Evolutionary conservation across 2,329 filamentous ascomycete genomes (phyloP).

Genomic region (Fusarium sarcochroum): DNA sequence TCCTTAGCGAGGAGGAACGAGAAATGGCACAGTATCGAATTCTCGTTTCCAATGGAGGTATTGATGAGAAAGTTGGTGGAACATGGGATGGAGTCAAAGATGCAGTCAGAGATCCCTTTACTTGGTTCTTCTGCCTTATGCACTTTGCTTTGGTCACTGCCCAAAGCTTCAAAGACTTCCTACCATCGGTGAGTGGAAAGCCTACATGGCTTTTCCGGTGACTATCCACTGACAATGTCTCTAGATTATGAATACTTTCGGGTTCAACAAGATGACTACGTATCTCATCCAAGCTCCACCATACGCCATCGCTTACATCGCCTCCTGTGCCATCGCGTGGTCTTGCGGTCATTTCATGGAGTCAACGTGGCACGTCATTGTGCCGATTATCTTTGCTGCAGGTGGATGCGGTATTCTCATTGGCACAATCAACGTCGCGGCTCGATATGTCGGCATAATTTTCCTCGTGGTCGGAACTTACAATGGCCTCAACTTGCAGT

Average conservation of each 20-base stretch:
- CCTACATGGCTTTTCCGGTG: background rate
- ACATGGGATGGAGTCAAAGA: conserved; percentile 56
- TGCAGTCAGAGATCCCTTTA: conserved; percentile 55
- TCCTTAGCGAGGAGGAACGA: conserved; percentile 55
- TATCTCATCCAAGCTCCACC: conserved; percentile 60
- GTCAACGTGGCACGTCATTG: conserved; percentile 58
- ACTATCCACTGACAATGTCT: background rate
- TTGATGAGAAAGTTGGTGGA: conserved; percentile 55
- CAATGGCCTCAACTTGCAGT: conserved; percentile 58
- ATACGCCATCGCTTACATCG: conserved; percentile 59
- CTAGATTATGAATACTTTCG: conserved; percentile 51
- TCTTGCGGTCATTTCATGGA: conserved; percentile 56
- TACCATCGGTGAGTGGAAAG: conserved; percentile 53
- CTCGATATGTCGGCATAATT: conserved; percentile 60
- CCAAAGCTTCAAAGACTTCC: conserved; percentile 59
- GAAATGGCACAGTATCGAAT: conserved; percentile 57
- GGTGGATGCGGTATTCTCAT: conserved; percentile 60
- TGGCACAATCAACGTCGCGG: conserved; percentile 57
- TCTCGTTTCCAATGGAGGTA: conserved; percentile 54
- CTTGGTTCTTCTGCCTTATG: conserved; percentile 56
- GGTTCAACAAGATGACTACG: conserved; percentile 51
- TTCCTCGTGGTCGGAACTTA: conserved; percentile 57
- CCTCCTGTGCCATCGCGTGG: conserved; percentile 56
- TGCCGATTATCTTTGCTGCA: conserved; percentile 54
- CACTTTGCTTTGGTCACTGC: conserved; percentile 62